phyloP scores from a whole-genome alignment of 2,329 filamentous ascomycete species.

The Monosporascus sp. region DNA sequence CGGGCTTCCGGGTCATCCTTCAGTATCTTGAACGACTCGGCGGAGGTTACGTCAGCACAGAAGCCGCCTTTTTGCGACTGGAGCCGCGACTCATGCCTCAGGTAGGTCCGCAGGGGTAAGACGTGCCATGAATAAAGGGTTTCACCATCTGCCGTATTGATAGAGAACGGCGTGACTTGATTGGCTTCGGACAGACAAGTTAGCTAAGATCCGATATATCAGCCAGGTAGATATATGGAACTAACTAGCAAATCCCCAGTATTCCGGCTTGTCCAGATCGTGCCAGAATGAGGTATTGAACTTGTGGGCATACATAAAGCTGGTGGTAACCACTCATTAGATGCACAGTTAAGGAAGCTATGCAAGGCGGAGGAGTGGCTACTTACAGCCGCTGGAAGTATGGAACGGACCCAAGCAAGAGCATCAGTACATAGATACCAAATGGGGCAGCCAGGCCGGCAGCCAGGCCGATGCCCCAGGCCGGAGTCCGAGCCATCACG shows the following conservation, averaged over 20 bases:
- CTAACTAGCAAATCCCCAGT: slow-evolving; percentile 80
- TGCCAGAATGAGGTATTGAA: slow-evolving; percentile 68
- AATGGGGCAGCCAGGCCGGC: slow-evolving; percentile 54
- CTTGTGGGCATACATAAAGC: slow-evolving; percentile 79
- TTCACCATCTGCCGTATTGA: slow-evolving; percentile 70
- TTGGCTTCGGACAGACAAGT: slow-evolving; percentile 52
- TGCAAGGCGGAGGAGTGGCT: slow-evolving; percentile 1
- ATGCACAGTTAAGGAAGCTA: neutral
- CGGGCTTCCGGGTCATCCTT: slow-evolving; percentile 57
- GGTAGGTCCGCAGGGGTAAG: slow-evolving; percentile 71
- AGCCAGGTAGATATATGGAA: slow-evolving; percentile 6
- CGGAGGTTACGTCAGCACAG: slow-evolving; percentile 47
- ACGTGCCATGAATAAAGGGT: slow-evolving; percentile 87
- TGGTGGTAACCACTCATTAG: slow-evolving; percentile 29
- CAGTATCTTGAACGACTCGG: slow-evolving; percentile 56
- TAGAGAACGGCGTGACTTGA: slow-evolving; percentile 80
- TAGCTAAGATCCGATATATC: slow-evolving; percentile 9
- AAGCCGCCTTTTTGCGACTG: slow-evolving; percentile 45
- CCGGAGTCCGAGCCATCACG: slow-evolving; percentile 17
- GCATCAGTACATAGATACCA: slow-evolving; percentile 59
- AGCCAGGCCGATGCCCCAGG: slow-evolving; percentile 33
- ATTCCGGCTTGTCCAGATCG: slow-evolving; percentile 69
- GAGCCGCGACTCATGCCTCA: slow-evolving; percentile 62
- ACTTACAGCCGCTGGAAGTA: slow-evolving; percentile 76
- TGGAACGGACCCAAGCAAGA: slow-evolving; percentile 62